phyloP scores from a whole-genome alignment of 306 rosid genomes.

The Citrullus colocynthis region DNA sequence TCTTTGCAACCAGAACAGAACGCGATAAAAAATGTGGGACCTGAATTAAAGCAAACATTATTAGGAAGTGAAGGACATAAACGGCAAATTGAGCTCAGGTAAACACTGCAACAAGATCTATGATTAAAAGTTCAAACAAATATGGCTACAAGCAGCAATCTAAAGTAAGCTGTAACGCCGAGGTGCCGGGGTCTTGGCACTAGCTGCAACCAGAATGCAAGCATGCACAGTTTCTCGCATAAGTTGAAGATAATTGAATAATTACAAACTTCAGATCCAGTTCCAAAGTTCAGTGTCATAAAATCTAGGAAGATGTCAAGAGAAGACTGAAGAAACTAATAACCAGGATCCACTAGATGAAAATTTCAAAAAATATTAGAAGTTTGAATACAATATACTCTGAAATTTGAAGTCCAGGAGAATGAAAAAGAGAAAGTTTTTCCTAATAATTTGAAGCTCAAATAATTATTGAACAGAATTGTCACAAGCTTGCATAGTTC shows the following conservation, averaged over 20 bases:
- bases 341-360: background rate
- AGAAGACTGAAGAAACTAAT: background rate
- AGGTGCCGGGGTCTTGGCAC: background rate
- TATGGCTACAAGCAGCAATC: background rate
- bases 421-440: background rate
- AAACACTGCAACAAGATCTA: background rate
- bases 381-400: background rate
- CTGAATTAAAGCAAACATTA: slow-evolving; percentile 18
- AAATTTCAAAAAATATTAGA: background rate
- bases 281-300: background rate
- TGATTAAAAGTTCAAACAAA: background rate
- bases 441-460: background rate
- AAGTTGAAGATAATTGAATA: background rate
- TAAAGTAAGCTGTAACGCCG: background rate
- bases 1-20: slow-evolving; percentile 54
- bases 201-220: background rate
- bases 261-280: background rate
- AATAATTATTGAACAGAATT: background rate
- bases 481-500: background rate
- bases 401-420: background rate
- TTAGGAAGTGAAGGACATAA: background rate
- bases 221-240: background rate
- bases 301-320: background rate
- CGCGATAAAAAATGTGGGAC: slow-evolving; percentile 57
- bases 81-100: background rate